Evolutionary conservation across 148 eudicot genomes (phyloP).

Genomic region (Camellia sinensis): DNA sequence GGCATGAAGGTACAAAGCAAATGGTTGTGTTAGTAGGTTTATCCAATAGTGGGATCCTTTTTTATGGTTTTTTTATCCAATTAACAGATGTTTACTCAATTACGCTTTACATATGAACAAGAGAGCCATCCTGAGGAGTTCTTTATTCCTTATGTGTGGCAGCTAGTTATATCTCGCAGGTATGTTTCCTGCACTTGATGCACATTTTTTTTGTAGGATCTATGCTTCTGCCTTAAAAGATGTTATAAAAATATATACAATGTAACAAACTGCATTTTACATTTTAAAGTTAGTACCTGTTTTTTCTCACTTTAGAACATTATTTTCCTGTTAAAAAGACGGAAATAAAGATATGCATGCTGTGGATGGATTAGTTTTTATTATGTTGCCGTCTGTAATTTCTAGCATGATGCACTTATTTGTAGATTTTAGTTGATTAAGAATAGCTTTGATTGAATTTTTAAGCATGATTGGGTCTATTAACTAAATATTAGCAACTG

Average conservation of each 20-base stretch:
- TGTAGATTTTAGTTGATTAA: slow-evolving; percentile 5
- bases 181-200: slow-evolving; percentile 19
- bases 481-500: not conserved
- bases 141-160: slow-evolving; percentile 97
- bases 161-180: slow-evolving; percentile 73
- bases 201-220: too few species aligned
- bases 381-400: not conserved
- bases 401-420: not conserved
- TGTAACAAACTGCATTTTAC: not conserved
- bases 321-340: not conserved
- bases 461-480: not conserved
- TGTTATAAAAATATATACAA: not conserved
- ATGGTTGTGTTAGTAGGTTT: not conserved
- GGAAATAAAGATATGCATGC: not conserved
- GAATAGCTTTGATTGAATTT: too few species aligned
- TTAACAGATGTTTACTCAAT: slow-evolving; percentile 74
- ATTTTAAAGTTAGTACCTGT: not conserved
- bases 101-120: slow-evolving; percentile 96
- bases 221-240: not conserved
- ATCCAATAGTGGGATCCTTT: not conserved
- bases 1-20: slow-evolving; percentile 72
- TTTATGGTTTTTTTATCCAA: not conserved
- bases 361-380: not conserved
- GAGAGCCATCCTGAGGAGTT: slow-evolving; percentile 96
- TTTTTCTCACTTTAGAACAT: not conserved